Conservation (phyloP, 208 protist species). For the Endotrypanum monterogeii region DNA sequence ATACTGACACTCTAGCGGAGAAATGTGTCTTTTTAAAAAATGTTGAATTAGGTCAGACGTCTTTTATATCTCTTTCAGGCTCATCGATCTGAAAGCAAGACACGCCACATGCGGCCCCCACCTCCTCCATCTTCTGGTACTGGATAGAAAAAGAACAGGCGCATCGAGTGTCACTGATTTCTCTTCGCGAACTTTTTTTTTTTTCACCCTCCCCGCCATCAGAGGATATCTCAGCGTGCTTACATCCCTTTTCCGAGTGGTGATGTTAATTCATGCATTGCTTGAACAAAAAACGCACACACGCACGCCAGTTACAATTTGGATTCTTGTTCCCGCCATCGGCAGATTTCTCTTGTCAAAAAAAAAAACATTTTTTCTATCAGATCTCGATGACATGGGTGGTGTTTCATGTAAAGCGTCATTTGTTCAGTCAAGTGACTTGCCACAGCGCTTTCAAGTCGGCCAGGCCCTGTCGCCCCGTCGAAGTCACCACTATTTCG, state of each 20-base stretch:
- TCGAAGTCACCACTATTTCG: neutral
- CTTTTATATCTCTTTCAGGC: neutral
- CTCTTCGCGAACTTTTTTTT: neutral
- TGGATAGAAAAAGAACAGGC: neutral
- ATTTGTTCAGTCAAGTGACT: neutral
- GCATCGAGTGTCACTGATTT: too few relatives aligned
- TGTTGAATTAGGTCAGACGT: neutral
- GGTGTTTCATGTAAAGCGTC: neutral
- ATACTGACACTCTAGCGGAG: constrained; percentile 31
- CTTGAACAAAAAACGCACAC: neutral
- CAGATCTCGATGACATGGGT: neutral
- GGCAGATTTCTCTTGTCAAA: neutral
- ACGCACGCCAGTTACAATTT: neutral
- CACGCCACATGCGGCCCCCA: neutral
- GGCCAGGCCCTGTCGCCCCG: neutral
- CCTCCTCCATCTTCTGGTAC: neutral
- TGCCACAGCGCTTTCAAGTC: neutral
- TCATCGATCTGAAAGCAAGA: neutral
- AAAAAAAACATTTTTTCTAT: neutral
- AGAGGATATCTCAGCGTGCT: neutral
- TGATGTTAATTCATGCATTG: neutral
- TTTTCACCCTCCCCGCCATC: neutral
- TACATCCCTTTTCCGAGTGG: neutral
- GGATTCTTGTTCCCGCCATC: neutral
- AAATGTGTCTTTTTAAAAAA: neutral